A percentile compares a stretch with the other conserved stretches of the same genome.
Evolutionary conservation across 2,329 filamentous ascomycete species (phyloP).

Genomic region (Fusarium xylarioides): DNA sequence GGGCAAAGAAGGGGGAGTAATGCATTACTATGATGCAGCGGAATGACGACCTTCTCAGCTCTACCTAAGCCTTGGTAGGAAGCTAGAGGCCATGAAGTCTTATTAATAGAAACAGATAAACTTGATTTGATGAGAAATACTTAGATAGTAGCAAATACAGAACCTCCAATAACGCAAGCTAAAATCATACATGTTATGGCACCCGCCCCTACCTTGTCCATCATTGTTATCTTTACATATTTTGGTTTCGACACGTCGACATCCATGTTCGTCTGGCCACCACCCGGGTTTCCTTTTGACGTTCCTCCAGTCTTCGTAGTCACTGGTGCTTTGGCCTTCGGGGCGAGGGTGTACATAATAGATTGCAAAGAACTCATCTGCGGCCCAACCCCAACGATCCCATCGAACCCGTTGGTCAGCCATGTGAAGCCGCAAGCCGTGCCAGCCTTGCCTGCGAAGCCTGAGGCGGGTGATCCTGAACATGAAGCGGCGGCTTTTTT

Average conservation of each 20-base stretch:
- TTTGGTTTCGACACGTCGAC: conserved; percentile 38
- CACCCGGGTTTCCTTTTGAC: conserved; percentile 60
- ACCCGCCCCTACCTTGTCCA: conserved; percentile 63
- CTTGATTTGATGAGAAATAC: not conserved
- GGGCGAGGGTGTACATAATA: conserved; percentile 67
- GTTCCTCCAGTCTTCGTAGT: conserved; percentile 68
- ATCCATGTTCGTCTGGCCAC: conserved; percentile 50
- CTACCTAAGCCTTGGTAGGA: not conserved
- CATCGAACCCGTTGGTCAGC: conserved; percentile 66
- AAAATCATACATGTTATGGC: conserved; percentile 62
- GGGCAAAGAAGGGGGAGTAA: not conserved
- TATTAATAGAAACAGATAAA: not conserved
- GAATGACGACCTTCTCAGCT: not conserved
- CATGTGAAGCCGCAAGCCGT: conserved; percentile 75
- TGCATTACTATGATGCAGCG: not conserved
- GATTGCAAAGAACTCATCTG: conserved; percentile 74
- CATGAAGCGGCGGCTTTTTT: conserved; percentile 63
- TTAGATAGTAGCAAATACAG: not conserved
- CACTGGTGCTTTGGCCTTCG: conserved; percentile 53
- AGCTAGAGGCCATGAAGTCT: not conserved
- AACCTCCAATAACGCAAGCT: conserved; percentile 58
- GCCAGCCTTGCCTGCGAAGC: conserved; percentile 61
- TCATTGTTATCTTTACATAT: conserved; percentile 51
- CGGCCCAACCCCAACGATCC: conserved; percentile 69
- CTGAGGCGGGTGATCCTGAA: conserved; percentile 52